Conservation (phyloP, 441 rosid genomes). For the Gossypium davidsonii region DNA sequence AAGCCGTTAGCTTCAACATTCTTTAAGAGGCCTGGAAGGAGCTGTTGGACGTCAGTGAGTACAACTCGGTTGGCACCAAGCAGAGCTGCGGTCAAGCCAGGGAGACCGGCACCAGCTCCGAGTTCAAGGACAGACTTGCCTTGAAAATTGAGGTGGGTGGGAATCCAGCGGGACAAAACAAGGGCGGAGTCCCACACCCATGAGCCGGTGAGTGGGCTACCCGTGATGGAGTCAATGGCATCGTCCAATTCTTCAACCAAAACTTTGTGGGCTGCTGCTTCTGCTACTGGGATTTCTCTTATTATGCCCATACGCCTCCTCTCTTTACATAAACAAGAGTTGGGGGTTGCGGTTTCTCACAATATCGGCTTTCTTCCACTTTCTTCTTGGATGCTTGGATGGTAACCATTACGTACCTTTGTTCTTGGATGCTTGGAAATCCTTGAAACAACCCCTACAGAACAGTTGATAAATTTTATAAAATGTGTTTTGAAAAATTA, state of each 20-base stretch:
- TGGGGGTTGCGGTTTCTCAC: not conserved
- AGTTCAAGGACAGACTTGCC: constrained; percentile 31
- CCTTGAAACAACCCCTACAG: too few relatives aligned
- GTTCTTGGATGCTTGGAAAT: too few relatives aligned
- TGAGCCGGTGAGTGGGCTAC: constrained; percentile 29
- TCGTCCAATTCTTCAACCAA: constrained; percentile 25
- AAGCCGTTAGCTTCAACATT: constrained; percentile 28
- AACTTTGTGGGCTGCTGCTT: constrained; percentile 1
- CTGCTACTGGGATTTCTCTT: constrained; percentile 5
- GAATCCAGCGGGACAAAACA: constrained; percentile 25
- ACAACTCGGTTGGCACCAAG: constrained; percentile 25
- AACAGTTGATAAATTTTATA: too few relatives aligned
- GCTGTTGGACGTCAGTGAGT: constrained; percentile 22
- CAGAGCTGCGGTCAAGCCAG: constrained; percentile 25
- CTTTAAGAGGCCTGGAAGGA: constrained; percentile 22
- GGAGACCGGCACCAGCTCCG: constrained; percentile 32
- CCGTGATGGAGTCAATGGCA: constrained; percentile 21
- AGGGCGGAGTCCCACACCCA: constrained; percentile 36
- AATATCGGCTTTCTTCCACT: not conserved
- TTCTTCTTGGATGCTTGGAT: too few relatives aligned
- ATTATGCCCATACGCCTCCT: not conserved
- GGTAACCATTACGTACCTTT: too few relatives aligned
- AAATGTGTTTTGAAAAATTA: too few relatives aligned
- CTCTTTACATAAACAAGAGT: not conserved
- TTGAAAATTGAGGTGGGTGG: constrained; percentile 14